phyloP scores from a whole-genome alignment of 306 rosid genomes.

The Erythrophleum fordii region DNA sequence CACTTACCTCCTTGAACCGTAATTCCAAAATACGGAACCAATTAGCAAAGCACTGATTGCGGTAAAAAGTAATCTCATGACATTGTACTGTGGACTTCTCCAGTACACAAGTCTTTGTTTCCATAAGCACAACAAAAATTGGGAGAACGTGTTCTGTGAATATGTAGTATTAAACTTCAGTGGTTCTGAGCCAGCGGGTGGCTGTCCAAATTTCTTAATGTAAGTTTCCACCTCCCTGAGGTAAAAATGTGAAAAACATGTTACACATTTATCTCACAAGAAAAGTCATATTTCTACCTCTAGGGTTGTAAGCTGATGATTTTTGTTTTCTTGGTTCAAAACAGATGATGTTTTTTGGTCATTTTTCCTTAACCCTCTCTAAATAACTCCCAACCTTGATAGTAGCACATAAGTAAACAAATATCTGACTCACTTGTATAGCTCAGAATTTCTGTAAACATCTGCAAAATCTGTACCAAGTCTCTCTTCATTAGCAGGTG shows the following conservation, averaged over 20 bases:
- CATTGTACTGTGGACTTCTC: constrained; percentile 88
- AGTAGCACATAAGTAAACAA: constrained; percentile 9
- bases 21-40: constrained; percentile 72
- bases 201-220: constrained; percentile 52
- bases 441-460: constrained; percentile 61
- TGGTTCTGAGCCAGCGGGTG: constrained; percentile 64
- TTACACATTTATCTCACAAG: constrained; percentile 9
- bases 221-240: constrained; percentile 75
- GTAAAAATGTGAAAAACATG: constrained; percentile 12
- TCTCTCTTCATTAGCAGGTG: constrained; percentile 71
- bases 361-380: constrained; percentile 7
- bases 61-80: constrained; percentile 77
- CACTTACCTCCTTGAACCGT: constrained; percentile 73
- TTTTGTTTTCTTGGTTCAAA: background rate
- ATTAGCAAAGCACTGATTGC: constrained; percentile 69
- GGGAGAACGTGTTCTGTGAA: constrained; percentile 54
- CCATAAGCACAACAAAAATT: constrained; percentile 67
- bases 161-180: constrained; percentile 61
- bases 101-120: constrained; percentile 91
- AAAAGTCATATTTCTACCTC: constrained; percentile 4
- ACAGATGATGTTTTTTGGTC: background rate
- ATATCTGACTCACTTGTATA: constrained; percentile 56
- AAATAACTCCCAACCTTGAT: constrained; percentile 9
- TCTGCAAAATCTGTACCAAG: constrained; percentile 66
- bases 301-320: constrained; percentile 14